Evolutionary conservation across 768 basidiomycete species (phyloP).

Genomic region (Cyclocybe aegerita): DNA sequence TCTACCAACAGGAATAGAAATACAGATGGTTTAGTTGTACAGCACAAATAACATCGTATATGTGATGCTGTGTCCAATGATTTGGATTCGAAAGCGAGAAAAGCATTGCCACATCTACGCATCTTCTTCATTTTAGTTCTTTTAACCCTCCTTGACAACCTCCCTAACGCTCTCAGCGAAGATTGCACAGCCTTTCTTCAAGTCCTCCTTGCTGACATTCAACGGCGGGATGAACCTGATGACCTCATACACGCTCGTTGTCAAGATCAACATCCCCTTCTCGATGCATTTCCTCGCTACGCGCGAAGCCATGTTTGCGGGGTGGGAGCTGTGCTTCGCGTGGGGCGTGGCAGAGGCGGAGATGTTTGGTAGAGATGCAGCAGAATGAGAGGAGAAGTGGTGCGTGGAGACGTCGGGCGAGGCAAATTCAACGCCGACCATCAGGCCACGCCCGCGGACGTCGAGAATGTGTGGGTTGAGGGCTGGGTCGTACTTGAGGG

Average conservation of each 20-base stretch:
- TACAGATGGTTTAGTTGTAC: not conserved
- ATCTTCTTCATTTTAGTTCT: not conserved
- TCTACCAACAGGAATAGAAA: not conserved
- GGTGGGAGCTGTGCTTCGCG: constrained; percentile 19
- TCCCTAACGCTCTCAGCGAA: constrained; percentile 73
- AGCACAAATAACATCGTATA: too few relatives aligned
- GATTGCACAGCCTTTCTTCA: constrained; percentile 64
- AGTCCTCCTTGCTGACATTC: constrained; percentile 74
- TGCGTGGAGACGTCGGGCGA: constrained; percentile 53
- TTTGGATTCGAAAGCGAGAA: too few relatives aligned
- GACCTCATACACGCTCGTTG: constrained; percentile 87
- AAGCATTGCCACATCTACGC: not conserved
- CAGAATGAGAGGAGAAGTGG: constrained; percentile 22
- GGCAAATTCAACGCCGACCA: constrained; percentile 82
- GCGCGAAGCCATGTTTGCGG: constrained; percentile 58
- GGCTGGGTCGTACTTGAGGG: constrained; percentile 51
- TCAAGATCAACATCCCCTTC: constrained; percentile 83
- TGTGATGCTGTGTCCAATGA: too few relatives aligned
- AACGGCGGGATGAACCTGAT: constrained; percentile 93
- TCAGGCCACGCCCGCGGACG: constrained; percentile 85
- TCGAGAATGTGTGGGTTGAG: constrained; percentile 70
- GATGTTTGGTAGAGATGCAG: constrained; percentile 3
- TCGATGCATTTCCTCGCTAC: constrained; percentile 82
- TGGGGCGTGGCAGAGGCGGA: not conserved
- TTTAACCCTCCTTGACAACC: constrained; percentile 51